phyloP scores from a whole-genome alignment of 2,329 filamentous ascomycete genomes.

The Scorias spongiosa region DNA sequence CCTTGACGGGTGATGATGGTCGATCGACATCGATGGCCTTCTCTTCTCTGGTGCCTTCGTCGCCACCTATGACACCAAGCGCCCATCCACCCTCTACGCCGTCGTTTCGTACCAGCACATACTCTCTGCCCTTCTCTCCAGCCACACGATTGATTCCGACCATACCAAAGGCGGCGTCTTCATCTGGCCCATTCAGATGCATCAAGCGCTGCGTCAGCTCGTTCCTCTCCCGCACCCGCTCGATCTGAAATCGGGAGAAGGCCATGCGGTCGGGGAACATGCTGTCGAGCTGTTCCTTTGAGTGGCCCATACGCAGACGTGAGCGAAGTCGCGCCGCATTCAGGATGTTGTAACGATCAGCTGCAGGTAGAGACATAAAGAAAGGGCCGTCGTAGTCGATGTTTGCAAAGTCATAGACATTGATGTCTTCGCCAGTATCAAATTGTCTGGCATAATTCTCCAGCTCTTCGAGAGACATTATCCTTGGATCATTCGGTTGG shows the following conservation, averaged over 20 bases:
- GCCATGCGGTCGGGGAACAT: conserved; percentile 99
- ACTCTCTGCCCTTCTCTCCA: conserved; percentile 80
- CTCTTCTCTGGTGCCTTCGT: conserved; percentile 60
- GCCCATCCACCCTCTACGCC: conserved; percentile 93
- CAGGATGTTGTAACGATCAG: conserved; percentile 91
- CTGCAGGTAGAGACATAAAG: conserved; percentile 76
- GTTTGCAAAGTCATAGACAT: conserved; percentile 85
- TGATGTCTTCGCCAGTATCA: conserved; percentile 77
- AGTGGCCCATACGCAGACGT: conserved; percentile 84
- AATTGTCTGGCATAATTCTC: conserved; percentile 91
- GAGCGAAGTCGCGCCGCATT: conserved; percentile 84
- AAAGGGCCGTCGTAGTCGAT: conserved; percentile 96
- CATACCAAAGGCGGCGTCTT: conserved; percentile 51
- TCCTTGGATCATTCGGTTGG: conserved; percentile 76
- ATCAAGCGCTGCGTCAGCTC: conserved; percentile 89
- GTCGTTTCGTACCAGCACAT: conserved; percentile 90
- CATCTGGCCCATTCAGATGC: conserved; percentile 81
- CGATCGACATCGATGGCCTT: conserved; percentile 87
- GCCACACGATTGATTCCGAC: conserved; percentile 53
- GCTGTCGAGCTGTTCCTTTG: conserved; percentile 83
- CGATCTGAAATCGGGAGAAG: conserved; percentile 92
- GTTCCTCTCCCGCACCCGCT: conserved; percentile 81
- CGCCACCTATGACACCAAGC: conserved; percentile 70
- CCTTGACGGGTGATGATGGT: conserved; percentile 33
- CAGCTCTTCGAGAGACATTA: conserved; percentile 90